These are phyloP conservation scores for Lepidium campestre DNA, from an alignment of 441 rosid species.

Conservation along the genomic window DNA sequence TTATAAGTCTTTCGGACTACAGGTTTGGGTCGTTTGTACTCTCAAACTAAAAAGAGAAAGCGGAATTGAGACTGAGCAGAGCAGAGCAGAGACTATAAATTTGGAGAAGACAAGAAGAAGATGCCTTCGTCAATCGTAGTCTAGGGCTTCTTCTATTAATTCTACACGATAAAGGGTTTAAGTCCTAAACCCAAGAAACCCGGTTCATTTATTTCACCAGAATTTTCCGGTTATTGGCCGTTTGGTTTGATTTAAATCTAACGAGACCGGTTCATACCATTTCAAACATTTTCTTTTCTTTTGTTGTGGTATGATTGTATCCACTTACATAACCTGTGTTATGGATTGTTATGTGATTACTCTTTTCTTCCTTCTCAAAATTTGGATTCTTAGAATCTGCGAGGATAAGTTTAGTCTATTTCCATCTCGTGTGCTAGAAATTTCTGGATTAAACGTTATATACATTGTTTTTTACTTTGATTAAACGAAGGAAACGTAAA, in stretches of 20 bases:
- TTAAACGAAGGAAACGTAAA: no score
- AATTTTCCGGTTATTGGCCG: neutral
- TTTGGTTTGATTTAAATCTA: neutral
- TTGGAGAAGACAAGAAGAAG: neutral
- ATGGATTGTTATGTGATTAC: neutral
- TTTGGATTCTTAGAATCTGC: neutral
- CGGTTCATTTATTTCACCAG: neutral
- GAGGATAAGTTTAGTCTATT: neutral
- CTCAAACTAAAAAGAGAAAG: neutral
- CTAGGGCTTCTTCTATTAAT: neutral
- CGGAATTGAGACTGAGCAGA: neutral
- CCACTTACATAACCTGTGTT: no score
- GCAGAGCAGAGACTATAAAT: neutral
- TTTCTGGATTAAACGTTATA: no score
- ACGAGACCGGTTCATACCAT: neutral
- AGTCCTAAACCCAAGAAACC: neutral
- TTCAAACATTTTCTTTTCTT: neutral
- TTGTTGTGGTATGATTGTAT: neutral
- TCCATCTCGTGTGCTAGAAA: neutral
- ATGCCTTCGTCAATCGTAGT: neutral
- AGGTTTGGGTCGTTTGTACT: neutral
- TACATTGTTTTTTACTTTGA: no score
- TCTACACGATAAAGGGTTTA: neutral
- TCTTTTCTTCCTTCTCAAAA: neutral
- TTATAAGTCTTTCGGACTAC: neutral